A percentile compares a stretch with the other conserved stretches of the same genome.
phyloP scores from a whole-genome alignment of 176 grass and related monocot genomes.

The Aegilops sharonensis region DNA sequence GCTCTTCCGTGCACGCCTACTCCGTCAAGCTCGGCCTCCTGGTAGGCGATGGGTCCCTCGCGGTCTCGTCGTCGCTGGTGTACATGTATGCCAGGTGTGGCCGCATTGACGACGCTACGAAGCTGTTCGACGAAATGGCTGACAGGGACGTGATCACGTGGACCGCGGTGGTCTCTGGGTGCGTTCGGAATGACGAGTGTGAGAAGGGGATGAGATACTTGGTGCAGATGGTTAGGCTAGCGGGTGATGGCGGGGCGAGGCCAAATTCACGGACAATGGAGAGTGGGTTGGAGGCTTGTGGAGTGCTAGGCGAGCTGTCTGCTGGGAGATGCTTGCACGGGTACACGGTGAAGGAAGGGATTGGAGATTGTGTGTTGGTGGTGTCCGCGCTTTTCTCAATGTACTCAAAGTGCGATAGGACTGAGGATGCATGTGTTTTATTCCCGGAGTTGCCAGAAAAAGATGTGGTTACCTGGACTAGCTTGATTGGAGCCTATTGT shows the following conservation, averaged over 20 bases:
- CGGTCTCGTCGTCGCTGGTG: constrained; percentile 60
- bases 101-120: constrained; percentile 27
- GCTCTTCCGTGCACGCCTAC: constrained; percentile 54
- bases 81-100: constrained; percentile 66
- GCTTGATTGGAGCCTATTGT: constrained; percentile 56
- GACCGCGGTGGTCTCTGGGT: constrained; percentile 68
- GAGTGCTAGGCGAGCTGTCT: constrained; percentile 36
- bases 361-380: constrained; percentile 23
- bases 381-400: constrained; percentile 58
- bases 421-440: constrained; percentile 38
- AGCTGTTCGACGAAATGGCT: constrained; percentile 69
- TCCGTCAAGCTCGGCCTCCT: constrained; percentile 57
- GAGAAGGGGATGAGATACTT: constrained; percentile 33
- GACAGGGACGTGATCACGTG: constrained; percentile 65
- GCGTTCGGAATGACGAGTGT: constrained; percentile 48
- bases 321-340: constrained; percentile 61
- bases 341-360: constrained; percentile 37
- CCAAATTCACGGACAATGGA: constrained; percentile 66
- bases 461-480: constrained; percentile 78
- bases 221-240: constrained; percentile 41
- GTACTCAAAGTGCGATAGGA: constrained; percentile 64
- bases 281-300: constrained; percentile 56
- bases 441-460: constrained; percentile 57
- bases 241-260: background rate
- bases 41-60: constrained; percentile 34